Base-by-base conservation (phyloP, 2,329 filamentous ascomycete species). In the Penicillium sp. region DNA sequence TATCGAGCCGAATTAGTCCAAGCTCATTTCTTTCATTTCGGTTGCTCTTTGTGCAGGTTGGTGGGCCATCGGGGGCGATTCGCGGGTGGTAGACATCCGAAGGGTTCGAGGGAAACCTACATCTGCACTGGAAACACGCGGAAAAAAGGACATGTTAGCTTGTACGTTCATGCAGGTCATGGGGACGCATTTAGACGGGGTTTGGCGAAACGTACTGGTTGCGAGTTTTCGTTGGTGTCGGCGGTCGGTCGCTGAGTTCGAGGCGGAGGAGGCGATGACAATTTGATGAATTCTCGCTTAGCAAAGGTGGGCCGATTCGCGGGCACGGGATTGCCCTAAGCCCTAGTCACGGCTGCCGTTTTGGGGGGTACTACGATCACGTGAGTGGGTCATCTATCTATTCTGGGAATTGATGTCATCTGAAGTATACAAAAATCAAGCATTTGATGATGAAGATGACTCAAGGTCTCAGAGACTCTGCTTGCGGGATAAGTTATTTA, bases 71-170 rank as follows among this genome's bases (percentile, higher is more conserved):
- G 62, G 62, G 61, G 65, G 60, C 59, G 60, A 63, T 71, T 57
- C 58, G 61, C 68, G 62, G 65, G 57, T 68, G 66, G 65, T 61
- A 61, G 58, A 43, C 58, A 71, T 75, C 73, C 56, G 65, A 65
- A 62, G 61, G 58, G 40, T 65, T 69, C 66, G 71, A 48, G 66
- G 66, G 67, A 75, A 64, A 79, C 90, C 89, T 88, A 94, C 91
- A 95, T 95, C 89, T 95, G 91, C 91, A 95, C 91, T 94, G 8
- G 72, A 79, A 71, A 67, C 64, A 59, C 66, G 70, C 66, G 61
- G 64, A 68, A 73, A 73, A 72, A 72, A 64, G 65, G 64, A 66
- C 67, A 73, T 59, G 80, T 89, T 81, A 88, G 85, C 75, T 69
- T 49, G 59, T 59, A 61, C 59, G 46, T 61, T 64, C 62, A 61